Evolutionary conservation across 2,329 filamentous ascomycete species (phyloP), one percentile per base, ranked within the genome.

Genomic region (Cladosporium sp.): DNA sequence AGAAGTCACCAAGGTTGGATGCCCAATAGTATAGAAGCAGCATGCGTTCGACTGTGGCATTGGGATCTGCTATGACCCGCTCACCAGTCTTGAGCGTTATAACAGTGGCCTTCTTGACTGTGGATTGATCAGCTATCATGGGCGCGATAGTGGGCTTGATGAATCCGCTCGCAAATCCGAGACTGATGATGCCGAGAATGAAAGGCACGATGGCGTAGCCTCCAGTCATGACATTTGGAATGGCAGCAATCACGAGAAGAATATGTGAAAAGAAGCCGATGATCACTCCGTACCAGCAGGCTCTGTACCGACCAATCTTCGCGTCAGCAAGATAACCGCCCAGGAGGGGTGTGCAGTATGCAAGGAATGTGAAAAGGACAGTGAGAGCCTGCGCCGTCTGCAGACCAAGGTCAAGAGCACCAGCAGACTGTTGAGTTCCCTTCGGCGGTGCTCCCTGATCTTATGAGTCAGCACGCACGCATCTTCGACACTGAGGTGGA

Each of bases 61-160:
- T 68, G 15, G 77, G 76, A 52, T 78, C 77, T 20, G 77, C 73
- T 54, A 79, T 73, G 53, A 78, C 70, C 24, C 69, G 68, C 64
- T 78, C 76, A 24, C 76, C 75, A 69, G 61, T 72, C 62, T 74
- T 58, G 20, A 66, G 60, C 13, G 70, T 59, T 10, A 64, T 66
- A 36, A 77, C 66, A 53, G 72, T 73, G 0, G 73, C 68, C 34
- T 69, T 73, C 24, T 72, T 74, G 20, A 70, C 68, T 7, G 64
- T 66, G 42, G 76, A 74, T 62, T 79, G 77, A 59, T 80, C 77
- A 15, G 76, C 73, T 19, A 79, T 72, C 19, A 75, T 65, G 1
- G 77, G 77, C 5, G 73, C 74, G 40, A 92, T 86, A 67, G 91
- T 92, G 62, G 87, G 83, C 77, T 92, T 92, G 82, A 91, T 90